Percentiles rank a stretch among this genome's conserved stretches.
Conservation (phyloP, 225 moss, liverwort and hornwort species). For the Sphagnum tenellum region DNA sequence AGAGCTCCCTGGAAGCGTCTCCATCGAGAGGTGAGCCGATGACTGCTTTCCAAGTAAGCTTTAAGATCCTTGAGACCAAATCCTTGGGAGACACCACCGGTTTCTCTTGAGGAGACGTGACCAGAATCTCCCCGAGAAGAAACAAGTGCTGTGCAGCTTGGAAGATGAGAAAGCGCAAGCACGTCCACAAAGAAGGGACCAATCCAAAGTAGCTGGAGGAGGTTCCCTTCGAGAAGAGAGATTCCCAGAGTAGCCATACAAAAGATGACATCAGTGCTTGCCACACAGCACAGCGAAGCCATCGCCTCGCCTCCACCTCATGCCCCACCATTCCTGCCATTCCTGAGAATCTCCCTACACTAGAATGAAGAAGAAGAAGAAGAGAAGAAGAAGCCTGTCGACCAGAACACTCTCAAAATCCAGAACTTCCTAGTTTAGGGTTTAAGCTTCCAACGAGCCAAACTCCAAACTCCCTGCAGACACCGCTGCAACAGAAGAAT, state of each 20-base stretch:
- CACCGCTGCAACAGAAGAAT: too few relatives aligned
- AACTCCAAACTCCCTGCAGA: too few relatives aligned
- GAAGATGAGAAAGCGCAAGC: slow-evolving; percentile 46
- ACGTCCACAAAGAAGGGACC: slow-evolving; percentile 32
- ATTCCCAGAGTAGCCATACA: slow-evolving; percentile 53
- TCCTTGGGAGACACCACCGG: slow-evolving; percentile 40
- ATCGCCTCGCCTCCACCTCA: slow-evolving; percentile 72
- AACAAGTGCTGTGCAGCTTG: slow-evolving; percentile 45
- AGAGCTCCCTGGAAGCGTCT: slow-evolving; percentile 17
- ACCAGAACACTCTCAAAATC: too few relatives aligned
- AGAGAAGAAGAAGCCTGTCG: too few relatives aligned
- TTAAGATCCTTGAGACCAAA: slow-evolving; percentile 28
- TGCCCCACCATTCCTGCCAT: slow-evolving; percentile 37
- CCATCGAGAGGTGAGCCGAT: slow-evolving; percentile 36
- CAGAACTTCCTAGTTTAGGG: too few relatives aligned
- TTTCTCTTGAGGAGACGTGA: slow-evolving; percentile 52
- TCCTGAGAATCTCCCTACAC: background rate
- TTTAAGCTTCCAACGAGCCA: too few relatives aligned
- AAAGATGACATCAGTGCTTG: slow-evolving; percentile 40
- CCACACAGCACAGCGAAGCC: slow-evolving; percentile 66
- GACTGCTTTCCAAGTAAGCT: slow-evolving; percentile 24
- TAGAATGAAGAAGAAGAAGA: too few relatives aligned
- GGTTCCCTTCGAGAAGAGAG: slow-evolving; percentile 15
- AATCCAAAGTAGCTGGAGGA: slow-evolving; percentile 17
- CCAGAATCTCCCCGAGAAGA: slow-evolving; percentile 45